Evolutionary conservation across 2,329 filamentous ascomycete genomes (phyloP), one percentile per base, ranked within the genome.

Genomic region (Colletotrichum coccodes): DNA sequence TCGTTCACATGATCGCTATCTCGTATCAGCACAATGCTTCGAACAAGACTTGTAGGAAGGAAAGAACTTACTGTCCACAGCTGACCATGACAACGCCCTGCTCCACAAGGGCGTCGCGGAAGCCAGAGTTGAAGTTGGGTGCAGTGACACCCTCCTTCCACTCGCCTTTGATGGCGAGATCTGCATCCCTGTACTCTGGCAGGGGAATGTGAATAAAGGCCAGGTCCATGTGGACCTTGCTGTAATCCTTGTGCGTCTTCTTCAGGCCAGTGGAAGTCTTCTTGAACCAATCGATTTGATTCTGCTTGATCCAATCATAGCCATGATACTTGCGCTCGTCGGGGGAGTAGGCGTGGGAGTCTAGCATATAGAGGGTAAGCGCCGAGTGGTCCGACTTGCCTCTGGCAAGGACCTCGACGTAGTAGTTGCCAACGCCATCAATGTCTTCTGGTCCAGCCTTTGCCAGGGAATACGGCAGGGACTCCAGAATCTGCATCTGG

Each of bases 181-280:
- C 84, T 1, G 81, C 77, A 57, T 91, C 87, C 44, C 87, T 85
- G 76, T 98, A 98, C 79, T 99, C 96, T 0, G 96, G 95, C 3
- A 99, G 84, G 0, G 96, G 96, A 64, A 99, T 99, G 78, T 99
- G 96, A 71, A 99, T 97, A 77, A 99, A 99, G 0, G 96, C 94
- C 79, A 98, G 89, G 77, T 99, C 93, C 88, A 99, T 93, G 78
- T 98, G 96, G 59, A 94, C 92, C 76, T 96, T 93, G 0, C 92
- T 94, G 80, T 98, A 99, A 74, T 94, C 90, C 70, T 88, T 87
- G 78, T 97, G 95, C 69, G 89, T 89, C 75, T 91, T 90, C 81
- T 94, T 94, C 53, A 98, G 82, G 14, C 89, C 82, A 65, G 91
- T 85, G 0, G 93, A 91, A 1, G 93, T 97, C 71, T 89, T 87